Evolutionary conservation across 2,329 filamentous ascomycete genomes (phyloP), one percentile per base, ranked within the genome.

Genomic region (Hymenoscyphus infarciens): DNA sequence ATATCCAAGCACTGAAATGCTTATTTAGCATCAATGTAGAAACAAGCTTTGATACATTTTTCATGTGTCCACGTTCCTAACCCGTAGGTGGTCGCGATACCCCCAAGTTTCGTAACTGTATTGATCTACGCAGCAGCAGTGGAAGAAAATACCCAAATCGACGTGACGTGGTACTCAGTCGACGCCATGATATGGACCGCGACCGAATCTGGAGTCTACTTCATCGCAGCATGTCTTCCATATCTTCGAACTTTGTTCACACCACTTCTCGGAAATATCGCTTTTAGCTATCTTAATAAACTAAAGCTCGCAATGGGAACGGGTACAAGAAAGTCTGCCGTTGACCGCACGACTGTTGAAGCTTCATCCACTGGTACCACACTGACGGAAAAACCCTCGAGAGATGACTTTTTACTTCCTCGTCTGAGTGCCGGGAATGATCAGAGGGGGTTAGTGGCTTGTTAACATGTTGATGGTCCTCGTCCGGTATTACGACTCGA

Each of bases 161-260:
- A 64, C 27, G 56, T 56, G 2, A 19, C 63, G 6, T 62, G 56
- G 42, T 54, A 57, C 25, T 57, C 63, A 13, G 54, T 63, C 22
- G 33, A 63, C 19, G 45, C 59, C 13, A 54, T 61, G 10, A 45
- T 60, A 11, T 64, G 59, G 10, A 63, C 56, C 10, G 31, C 62
- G 2, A 25, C 61, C 3, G 63, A 64, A 63, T 60, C 63, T 5
- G 58, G 53, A 33, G 62, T 63, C 35, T 64, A 64, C 27, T 49
- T 64, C 29, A 62, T 64, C 27, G 63, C 63, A 2, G 56, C 63
- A 2, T 64, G 61, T 58, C 54, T 64, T 4, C 63, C 63, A 2
- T 42, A 61, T 13, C 59, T 61, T 5, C 63, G 63, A 13, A 57
- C 63, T 1, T 57, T 64, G 22, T 62, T 56, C 42, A 60, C 45